Base-by-base conservation (phyloP, 1,284 basidiomycete genomes). In the Cryptococcus sp. region DNA sequence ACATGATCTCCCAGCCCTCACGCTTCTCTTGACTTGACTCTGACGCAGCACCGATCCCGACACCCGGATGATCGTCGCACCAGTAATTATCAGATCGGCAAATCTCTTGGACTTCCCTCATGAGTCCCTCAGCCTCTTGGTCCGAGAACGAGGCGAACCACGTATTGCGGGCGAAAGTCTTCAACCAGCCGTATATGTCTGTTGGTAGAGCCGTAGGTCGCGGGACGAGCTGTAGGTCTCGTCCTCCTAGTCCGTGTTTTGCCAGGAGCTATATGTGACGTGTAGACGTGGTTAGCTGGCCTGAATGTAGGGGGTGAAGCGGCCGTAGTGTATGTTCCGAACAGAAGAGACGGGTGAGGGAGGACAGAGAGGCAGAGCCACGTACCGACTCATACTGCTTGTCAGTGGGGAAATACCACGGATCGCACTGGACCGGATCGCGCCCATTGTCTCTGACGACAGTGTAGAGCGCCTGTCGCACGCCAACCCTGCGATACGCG, bases 331-430 rank as follows among this genome's bases (percentile, higher is more conserved):
- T n/a, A 41, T 41, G 11, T 11, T 11, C 40, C 11, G 20, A 43
- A 20, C 15, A 6, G 4, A 43, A 5, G 17, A 17, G 5, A 13
- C 17, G 13, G 20, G 6, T 15, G 17, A 20, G 42, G 42, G 17
- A 43, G 6, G 42, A 6, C 42, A 49, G 15, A 16, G 54, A 51
- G 10, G 46, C 35, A 6, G 22, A 20, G 15, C 41, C 4, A 63
- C 81, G 61, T 65, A 87, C 87, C 66, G 79, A 77, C 35, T 72
- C 76, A 73, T 92, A 91, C 61, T 88, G 84, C 42, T 83, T 81
- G 4, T 81, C 80, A 0, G 87, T 86, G 0, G 91, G 90, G 68
- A 90, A 92, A 77, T 85, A 91, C 89, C 89, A 93, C 0, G 90
- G 90, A 70, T 93, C 90, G 40, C 85, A 71, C 7, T 74, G 64